phyloP scores from a whole-genome alignment of 2,329 filamentous ascomycete genomes.

The Saccharata proteae region DNA sequence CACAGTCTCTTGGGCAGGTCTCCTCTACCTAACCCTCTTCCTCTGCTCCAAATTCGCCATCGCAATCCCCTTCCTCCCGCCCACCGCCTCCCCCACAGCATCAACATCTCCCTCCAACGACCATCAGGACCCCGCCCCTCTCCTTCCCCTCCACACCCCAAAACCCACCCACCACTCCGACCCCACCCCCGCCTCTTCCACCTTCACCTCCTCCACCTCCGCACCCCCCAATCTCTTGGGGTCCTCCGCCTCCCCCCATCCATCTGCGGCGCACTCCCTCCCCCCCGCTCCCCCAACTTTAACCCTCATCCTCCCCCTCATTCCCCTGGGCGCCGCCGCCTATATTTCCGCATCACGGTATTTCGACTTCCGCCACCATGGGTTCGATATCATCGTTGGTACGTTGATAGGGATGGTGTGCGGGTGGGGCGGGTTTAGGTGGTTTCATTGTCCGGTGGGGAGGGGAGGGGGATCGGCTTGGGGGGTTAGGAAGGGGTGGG shows the following conservation, averaged over 20 bases:
- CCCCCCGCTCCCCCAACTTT: constrained; percentile 76
- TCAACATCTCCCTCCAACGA: constrained; percentile 28
- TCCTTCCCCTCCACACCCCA: constrained; percentile 17
- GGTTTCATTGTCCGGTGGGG: constrained; percentile 71
- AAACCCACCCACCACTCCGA: constrained; percentile 12
- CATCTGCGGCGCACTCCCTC: constrained; percentile 45
- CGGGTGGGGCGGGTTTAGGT: constrained; percentile 65
- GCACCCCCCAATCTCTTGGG: background rate
- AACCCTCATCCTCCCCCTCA: constrained; percentile 55
- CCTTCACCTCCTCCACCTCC: constrained; percentile 8
- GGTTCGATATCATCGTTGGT: constrained; percentile 87
- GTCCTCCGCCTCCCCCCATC: constrained; percentile 5
- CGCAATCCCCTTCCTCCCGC: constrained; percentile 56
- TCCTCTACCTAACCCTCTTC: constrained; percentile 79
- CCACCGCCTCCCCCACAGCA: constrained; percentile 38
- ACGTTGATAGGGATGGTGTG: constrained; percentile 61
- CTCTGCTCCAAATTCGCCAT: constrained; percentile 73
- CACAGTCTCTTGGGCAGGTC: constrained; percentile 59
- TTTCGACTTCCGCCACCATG: constrained; percentile 80
- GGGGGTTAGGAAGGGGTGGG: constrained; percentile 72
- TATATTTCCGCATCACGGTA: constrained; percentile 80
- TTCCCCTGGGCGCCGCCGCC: constrained; percentile 62
- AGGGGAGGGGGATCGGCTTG: constrained; percentile 82
- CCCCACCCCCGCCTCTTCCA: too few species aligned
- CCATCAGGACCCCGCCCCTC: constrained; percentile 10